Base-by-base conservation (phyloP, 2,329 filamentous ascomycete species). In the Diaporthe nobilis region DNA sequence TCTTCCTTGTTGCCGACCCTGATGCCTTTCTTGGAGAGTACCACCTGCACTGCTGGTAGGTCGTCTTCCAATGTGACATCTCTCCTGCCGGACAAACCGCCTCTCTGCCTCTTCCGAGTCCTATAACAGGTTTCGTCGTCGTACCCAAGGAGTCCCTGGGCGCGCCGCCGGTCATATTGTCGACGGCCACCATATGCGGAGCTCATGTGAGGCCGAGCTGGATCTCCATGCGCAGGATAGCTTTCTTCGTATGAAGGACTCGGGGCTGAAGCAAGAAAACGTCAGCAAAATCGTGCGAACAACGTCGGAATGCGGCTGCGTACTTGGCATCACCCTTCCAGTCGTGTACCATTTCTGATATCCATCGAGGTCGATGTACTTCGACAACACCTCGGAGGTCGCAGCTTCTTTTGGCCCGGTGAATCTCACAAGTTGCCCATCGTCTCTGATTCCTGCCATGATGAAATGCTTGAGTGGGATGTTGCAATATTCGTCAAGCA, bases 381-480 rank as follows among this genome's bases (percentile, higher is more conserved):
- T 82, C 80, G 51, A 81, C 17, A 79, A 49, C 74, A 80, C 65
- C 65, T 73, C 71, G 22, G 71, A 61, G 37, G 68, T 75, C 25
- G 60, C 73, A 15, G 75, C 68, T 47, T 77, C 75, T 71, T 84
- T 82, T 0, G 87, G 87, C 3, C 87, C 87, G 4, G 86, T 84
- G 73, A 88, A 89, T 4, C 85, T 88, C 74, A 85, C 84, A 2
- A 84, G 79, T 22, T 84, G 83, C 28, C 87, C 87, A 75, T 89
- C 87, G 39, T 90, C 87, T 49, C 85, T 83, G 55, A 90, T 82
- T 2, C 86, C 86, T 15, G 87, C 88, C 47, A 91, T 84, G 77
- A 91, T 90, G 79, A 88, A 91, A 76, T 84, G 84, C 71, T 86
- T 85, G 15, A 86, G 86, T 2, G 87, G 85, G 61, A 91, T 89